phyloP scores from a whole-genome alignment of 345 rosid genomes.

The Dovyalis caffra region DNA sequence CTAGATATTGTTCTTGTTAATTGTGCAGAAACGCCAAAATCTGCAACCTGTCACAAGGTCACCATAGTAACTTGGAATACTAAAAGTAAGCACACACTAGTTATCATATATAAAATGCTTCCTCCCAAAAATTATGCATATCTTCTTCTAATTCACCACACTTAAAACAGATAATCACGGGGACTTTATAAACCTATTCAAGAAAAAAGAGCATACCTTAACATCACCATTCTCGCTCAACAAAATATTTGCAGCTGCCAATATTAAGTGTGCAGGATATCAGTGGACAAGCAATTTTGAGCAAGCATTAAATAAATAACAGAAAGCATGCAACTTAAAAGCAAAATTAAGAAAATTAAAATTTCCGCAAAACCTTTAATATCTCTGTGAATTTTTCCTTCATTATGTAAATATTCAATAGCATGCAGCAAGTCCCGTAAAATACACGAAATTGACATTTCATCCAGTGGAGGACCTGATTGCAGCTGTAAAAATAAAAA shows the following conservation, averaged over 20 bases:
- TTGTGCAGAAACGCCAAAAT: conserved; percentile 99
- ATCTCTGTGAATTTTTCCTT: conserved; percentile 98
- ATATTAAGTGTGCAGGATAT: conserved; percentile 1
- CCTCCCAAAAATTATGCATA: conserved; percentile 5
- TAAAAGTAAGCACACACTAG: conserved; percentile 21
- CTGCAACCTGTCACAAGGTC: conserved; percentile 77
- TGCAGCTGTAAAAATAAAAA: conserved; percentile 66
- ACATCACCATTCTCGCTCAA: conserved; percentile 95
- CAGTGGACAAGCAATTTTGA: background rate
- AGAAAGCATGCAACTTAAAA: background rate
- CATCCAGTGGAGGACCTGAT: conserved; percentile 88
- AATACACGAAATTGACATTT: conserved; percentile 88
- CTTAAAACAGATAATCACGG: conserved; percentile 7
- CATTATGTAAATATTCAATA: conserved; percentile 87
- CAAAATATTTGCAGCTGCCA: conserved; percentile 95
- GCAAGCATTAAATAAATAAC: background rate
- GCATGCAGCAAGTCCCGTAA: conserved; percentile 96
- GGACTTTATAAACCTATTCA: background rate
- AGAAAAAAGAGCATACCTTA: conserved; percentile 57
- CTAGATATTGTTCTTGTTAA: conserved; percentile 96
- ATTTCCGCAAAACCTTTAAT: conserved; percentile 67
- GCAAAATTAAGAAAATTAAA: background rate
- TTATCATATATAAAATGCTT: too few relatives aligned
- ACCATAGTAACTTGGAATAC: conserved; percentile 21
- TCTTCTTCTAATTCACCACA: conserved; percentile 9